phyloP scores from a whole-genome alignment of 1,284 basidiomycete genomes.

The Rhodotorula sp. region DNA sequence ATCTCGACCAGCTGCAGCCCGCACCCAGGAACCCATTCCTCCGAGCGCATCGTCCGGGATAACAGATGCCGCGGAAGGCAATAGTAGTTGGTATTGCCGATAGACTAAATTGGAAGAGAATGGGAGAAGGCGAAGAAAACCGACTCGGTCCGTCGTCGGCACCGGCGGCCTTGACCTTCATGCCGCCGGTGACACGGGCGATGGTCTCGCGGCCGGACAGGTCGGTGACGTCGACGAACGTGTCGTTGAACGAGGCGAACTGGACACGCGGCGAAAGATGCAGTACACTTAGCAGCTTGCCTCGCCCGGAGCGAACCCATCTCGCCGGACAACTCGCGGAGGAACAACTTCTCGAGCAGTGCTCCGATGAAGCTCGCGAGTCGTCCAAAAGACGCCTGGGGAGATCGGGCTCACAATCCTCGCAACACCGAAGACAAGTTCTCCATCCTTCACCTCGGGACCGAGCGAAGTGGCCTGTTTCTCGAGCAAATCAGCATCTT shows the following conservation, averaged over 20 bases:
- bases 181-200: slow-evolving; percentile 65
- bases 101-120: no score
- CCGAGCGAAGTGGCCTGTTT: slow-evolving; percentile 59
- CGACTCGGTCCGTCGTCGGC: no score
- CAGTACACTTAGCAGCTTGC: neutral
- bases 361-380: neutral
- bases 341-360: neutral
- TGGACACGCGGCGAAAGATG: neutral
- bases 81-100: no score
- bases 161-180: no score
- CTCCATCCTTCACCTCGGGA: slow-evolving; percentile 90
- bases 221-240: slow-evolving; percentile 99
- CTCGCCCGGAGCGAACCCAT: neutral
- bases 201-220: slow-evolving; percentile 98
- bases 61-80: no score
- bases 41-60: no score
- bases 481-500: neutral
- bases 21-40: no score
- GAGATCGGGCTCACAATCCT: slow-evolving; percentile 64
- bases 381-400: neutral
- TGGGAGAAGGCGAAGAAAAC: no score
- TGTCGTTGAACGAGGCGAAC: slow-evolving; percentile 81
- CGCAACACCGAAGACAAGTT: slow-evolving; percentile 76
- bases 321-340: neutral
- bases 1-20: no score